phyloP scores from a whole-genome alignment of 805 yeast species.

The Ogataea sp. region DNA sequence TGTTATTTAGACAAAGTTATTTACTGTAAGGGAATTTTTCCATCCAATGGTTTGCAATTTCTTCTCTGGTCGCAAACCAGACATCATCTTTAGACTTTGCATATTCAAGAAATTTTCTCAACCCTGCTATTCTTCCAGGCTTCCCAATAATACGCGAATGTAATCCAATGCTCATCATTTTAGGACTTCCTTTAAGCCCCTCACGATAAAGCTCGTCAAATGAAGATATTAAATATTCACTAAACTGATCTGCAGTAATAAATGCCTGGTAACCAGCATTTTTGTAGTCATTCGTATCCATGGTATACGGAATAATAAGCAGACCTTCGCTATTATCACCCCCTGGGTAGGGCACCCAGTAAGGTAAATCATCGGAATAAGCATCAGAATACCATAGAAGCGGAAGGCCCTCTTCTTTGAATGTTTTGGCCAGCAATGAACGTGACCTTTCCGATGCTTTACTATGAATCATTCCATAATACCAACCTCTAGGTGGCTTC shows the following conservation, averaged over 20 bases:
- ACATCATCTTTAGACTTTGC: constrained; percentile 25
- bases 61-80: constrained; percentile 28
- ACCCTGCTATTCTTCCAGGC: constrained; percentile 27
- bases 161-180: constrained; percentile 29
- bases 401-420: constrained; percentile 23
- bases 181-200: constrained; percentile 14
- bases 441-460: constrained; percentile 24
- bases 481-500: constrained; percentile 27
- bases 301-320: constrained; percentile 19
- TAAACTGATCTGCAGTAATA: constrained; percentile 15
- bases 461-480: constrained; percentile 23
- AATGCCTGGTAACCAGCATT: constrained; percentile 15
- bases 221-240: constrained; percentile 25
- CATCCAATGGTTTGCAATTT: constrained; percentile 24
- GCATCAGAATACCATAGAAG: constrained; percentile 27
- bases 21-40: constrained; percentile 12
- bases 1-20: too few species aligned
- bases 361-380: constrained; percentile 30
- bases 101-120: constrained; percentile 27
- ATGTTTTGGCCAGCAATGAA: constrained; percentile 25
- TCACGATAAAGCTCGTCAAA: constrained; percentile 29
- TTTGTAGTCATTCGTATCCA: constrained; percentile 19
- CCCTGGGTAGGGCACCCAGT: constrained; percentile 24
- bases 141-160: constrained; percentile 29
- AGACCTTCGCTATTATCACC: constrained; percentile 14